Evolutionary conservation across 208 protist species (phyloP), one percentile per base, ranked within the genome.

Genomic region (Novymonas esmeraldas): DNA sequence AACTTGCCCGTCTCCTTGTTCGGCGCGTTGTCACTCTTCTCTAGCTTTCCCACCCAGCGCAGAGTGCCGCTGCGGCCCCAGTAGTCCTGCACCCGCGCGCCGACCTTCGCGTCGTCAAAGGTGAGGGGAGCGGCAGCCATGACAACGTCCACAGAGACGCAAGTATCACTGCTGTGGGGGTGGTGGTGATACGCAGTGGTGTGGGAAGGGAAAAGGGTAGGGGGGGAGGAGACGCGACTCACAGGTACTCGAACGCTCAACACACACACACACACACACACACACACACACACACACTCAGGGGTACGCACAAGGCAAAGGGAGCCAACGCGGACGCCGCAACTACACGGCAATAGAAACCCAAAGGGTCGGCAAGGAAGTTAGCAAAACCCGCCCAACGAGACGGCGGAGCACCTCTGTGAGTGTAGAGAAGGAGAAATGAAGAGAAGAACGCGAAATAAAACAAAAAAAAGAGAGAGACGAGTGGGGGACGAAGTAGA

Each of bases 41-140:
- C 76, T 13, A 92, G 20, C 61, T 85, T 82, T 16, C 83, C 90
- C 49, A 83, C 51, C 79, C 82, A 92, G 6, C 73, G 78, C 2
- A 93, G 49, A 24, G 81, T 87, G n/a, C 76, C 87, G 52, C 68
- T 82, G 61, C 74, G 62, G 29, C 85, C 90, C 75, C 77, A 82
- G 75, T 86, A 88, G 49, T 92, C 82, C 68, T 93, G 85, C 38
- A 95, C 81, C 5, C 87, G 89, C 84, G 90, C 82, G 26, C 82
- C 86, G 14, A 88, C 63, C 55, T 79, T 80, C 16, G 72, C 78
- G 14, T 82, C 52, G 7, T 82, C 66, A 39, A 72, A 66, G 24
- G 50, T 44, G 42, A 75, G 7, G 11, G 51, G 36, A 26, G 50
- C 57, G 46, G 55, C 34, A 38, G 55, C 46, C 61, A 72, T 63